Base-by-base conservation (phyloP, 345 rosid species). In the Excoecaria cochinchinensis region DNA sequence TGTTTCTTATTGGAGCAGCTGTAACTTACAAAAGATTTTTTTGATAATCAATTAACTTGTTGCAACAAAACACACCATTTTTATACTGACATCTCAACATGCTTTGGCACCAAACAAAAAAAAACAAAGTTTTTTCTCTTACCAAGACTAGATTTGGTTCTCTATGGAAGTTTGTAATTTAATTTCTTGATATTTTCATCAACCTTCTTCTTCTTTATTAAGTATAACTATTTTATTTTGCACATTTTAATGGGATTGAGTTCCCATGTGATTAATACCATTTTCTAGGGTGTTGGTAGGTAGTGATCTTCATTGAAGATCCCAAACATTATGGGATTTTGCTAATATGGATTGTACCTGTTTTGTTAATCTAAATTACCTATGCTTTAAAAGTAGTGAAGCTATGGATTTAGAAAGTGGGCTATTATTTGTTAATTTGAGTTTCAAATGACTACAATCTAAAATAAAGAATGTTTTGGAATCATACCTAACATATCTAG, bases 81-180 rank as follows among this genome's bases (percentile, higher is more conserved):
- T 70, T 53, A 53, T 14, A 77, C 83, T 80, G 85, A 82, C 84
- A 71, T 58, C 67, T 64, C 52, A 55, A 79, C 63, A 76, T 24
- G 76, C 39, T 46, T 67, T 56, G 67, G 66, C 51, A 65, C 68
- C 73, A 67, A 69, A 50, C 73, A 67, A 31, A 31, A 31, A 31
- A 31, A 31, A 31, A 31, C 1, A 31, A 31, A 31, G 31, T 31
- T 31, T 15, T 22, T 65, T 73, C 65, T 38, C 68, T 66, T 65
- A 76, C 86, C 87, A 73, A 84, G 79, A 74, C 46, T 60, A 81
- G 79, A 85, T 78, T 79, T 78, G 61, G 76, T 75, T 75, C 61
- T 52, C 46, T 69, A n/a, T 77, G 38, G 59, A 59, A 59, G 51
- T 79, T 60, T 38, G 72, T 55, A 56, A 53, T 53, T 53, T 16